Conservation (phyloP, 1,139 yeast species). For the Nakaseomyces bracarensis region DNA sequence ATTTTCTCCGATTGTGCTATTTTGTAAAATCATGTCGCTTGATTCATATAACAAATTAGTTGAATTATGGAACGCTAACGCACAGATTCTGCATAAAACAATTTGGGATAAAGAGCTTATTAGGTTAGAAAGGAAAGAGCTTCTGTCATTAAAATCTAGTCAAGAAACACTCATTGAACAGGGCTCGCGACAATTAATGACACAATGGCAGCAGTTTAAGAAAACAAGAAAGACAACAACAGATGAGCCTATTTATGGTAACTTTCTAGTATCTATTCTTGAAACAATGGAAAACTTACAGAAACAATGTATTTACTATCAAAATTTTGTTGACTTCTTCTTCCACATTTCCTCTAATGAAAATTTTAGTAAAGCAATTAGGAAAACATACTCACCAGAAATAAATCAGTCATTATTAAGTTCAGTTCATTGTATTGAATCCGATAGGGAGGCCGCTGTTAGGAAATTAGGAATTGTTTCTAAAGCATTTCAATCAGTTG, state of each 20-base stretch:
- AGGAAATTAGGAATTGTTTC: slow-evolving; percentile 47
- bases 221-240: slow-evolving; percentile 13
- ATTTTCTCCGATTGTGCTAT: slow-evolving; percentile 56
- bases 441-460: slow-evolving; percentile 48
- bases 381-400: slow-evolving; percentile 34
- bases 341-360: slow-evolving; percentile 53
- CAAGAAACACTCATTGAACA: not conserved
- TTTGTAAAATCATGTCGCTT: slow-evolving; percentile 50
- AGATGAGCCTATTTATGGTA: slow-evolving; percentile 13
- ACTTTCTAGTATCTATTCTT: slow-evolving; percentile 15
- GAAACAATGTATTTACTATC: slow-evolving; percentile 47
- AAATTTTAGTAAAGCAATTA: slow-evolving; percentile 44
- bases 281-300: slow-evolving; percentile 32
- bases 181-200: slow-evolving; percentile 5
- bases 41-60: slow-evolving; percentile 38
- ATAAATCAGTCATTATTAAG: slow-evolving; percentile 29
- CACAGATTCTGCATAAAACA: slow-evolving; percentile 18
- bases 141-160: not conserved
- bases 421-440: slow-evolving; percentile 37
- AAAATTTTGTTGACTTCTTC: slow-evolving; percentile 53
- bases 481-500: slow-evolving; percentile 46
- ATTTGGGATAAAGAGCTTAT: slow-evolving; percentile 18
- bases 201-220: slow-evolving; percentile 22
- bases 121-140: slow-evolving; percentile 9
- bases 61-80: slow-evolving; percentile 25